Conservation (phyloP, 2,329 filamentous ascomycete species). For the Hymenoscyphus fructigenus region DNA sequence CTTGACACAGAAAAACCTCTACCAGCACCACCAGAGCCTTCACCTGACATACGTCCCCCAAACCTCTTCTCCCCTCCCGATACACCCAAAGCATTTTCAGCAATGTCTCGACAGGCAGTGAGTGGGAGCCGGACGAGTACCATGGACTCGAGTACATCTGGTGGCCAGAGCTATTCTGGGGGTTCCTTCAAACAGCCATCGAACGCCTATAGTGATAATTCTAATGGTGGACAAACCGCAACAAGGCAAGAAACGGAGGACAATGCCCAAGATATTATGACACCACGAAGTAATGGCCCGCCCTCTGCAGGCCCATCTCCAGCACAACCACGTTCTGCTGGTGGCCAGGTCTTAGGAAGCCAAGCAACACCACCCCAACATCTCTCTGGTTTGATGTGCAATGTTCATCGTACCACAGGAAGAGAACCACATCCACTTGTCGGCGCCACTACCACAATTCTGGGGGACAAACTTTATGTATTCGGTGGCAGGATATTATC, state of each 20-base stretch:
- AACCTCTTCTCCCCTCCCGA: slow-evolving; percentile 28
- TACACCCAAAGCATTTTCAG: slow-evolving; percentile 26
- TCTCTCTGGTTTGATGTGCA: slow-evolving; percentile 66
- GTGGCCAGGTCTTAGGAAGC: slow-evolving; percentile 42
- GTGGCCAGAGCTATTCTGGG: slow-evolving; percentile 24
- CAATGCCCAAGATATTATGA: slow-evolving; percentile 48
- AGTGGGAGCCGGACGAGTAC: slow-evolving; percentile 35
- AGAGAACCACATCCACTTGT: slow-evolving; percentile 88
- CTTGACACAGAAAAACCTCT: slow-evolving; percentile 35
- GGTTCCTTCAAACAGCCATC: slow-evolving; percentile 26
- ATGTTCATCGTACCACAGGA: slow-evolving; percentile 82
- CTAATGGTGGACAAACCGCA: slow-evolving; percentile 45
- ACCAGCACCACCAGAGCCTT: slow-evolving; percentile 32
- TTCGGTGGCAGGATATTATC: slow-evolving; percentile 91
- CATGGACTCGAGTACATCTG: slow-evolving; percentile 35
- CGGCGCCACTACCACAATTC: slow-evolving; percentile 89
- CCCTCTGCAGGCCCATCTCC: slow-evolving; percentile 58
- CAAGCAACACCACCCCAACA: slow-evolving; percentile 50
- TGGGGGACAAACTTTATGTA: slow-evolving; percentile 95
- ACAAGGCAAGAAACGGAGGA: slow-evolving; percentile 47
- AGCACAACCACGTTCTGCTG: slow-evolving; percentile 44
- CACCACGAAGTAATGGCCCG: slow-evolving; percentile 53
- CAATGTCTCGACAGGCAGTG: slow-evolving; percentile 30
- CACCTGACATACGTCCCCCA: slow-evolving; percentile 18
- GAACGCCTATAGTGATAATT: slow-evolving; percentile 26